Evolutionary conservation across 176 grass and related monocot species (phyloP).

Genomic region (Pontederia crassipes): DNA sequence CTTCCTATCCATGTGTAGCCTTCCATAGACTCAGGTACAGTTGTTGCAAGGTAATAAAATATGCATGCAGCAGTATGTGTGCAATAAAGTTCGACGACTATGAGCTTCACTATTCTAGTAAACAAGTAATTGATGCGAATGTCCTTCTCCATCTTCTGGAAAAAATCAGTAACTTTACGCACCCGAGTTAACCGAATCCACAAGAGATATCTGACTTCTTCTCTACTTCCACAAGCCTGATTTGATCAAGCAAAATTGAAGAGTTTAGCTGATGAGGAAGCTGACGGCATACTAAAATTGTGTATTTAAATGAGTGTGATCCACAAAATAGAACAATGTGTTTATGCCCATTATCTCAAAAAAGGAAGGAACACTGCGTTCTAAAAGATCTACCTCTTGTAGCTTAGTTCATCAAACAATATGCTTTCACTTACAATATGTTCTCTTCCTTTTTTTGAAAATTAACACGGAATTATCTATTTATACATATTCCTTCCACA

Average conservation of each 20-base stretch:
- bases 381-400: no score
- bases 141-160: constrained; percentile 67
- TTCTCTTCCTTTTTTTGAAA: no score
- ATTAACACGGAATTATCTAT: no score
- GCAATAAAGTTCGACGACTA: constrained; percentile 88
- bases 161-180: constrained; percentile 59
- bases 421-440: no score
- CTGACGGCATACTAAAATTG: no score
- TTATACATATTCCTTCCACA: no score
- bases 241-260: neutral
- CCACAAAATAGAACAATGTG: no score
- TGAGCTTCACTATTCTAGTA: constrained; percentile 94
- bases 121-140: constrained; percentile 97
- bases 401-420: no score
- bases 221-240: constrained; percentile 60
- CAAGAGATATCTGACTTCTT: constrained; percentile 81
- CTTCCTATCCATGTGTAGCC: constrained; percentile 91
- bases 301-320: no score
- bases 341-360: no score
- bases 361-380: no score
- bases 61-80: constrained; percentile 93
- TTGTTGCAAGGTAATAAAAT: constrained; percentile 95
- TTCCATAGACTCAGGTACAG: constrained; percentile 77
- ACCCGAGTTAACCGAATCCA: constrained; percentile 78
- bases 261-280: neutral